A percentile compares a stretch with the other conserved stretches of the same genome.
Evolutionary conservation across 768 basidiomycete species (phyloP).

Genomic region (Lactarius hengduanensis): DNA sequence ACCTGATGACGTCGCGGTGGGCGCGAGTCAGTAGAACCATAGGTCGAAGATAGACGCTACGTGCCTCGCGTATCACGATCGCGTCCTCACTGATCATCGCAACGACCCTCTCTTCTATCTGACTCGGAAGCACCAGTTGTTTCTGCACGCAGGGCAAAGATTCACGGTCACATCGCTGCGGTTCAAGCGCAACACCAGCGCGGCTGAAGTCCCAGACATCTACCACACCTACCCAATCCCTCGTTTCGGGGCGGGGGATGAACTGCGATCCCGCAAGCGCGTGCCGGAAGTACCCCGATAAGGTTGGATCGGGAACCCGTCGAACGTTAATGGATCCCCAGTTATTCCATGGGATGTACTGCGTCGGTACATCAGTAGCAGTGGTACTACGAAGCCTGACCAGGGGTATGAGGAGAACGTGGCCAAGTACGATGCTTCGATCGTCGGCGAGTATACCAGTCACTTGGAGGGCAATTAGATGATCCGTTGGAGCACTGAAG

Average conservation of each 20-base stretch:
- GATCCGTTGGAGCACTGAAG: slow-evolving; percentile 5
- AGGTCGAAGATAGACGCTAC: background rate
- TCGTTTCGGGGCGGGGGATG: background rate
- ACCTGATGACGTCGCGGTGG: background rate
- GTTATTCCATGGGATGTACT: slow-evolving; percentile 15
- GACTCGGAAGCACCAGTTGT: background rate
- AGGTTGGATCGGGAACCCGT: background rate
- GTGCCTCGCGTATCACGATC: slow-evolving; percentile 17
- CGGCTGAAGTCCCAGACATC: slow-evolving; percentile 12
- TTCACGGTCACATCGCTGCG: background rate
- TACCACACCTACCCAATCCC: background rate
- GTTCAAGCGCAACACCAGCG: background rate
- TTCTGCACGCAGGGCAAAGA: background rate
- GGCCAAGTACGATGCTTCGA: background rate
- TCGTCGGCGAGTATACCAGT: background rate
- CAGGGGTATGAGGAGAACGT: slow-evolving; percentile 12
- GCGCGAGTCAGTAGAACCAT: background rate
- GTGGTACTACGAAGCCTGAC: background rate
- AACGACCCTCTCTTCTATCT: background rate
- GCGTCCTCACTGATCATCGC: slow-evolving; percentile 18
- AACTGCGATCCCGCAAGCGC: slow-evolving; percentile 12
- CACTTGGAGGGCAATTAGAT: slow-evolving; percentile 11
- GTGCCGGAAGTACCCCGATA: background rate
- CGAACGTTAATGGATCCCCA: slow-evolving; percentile 4
- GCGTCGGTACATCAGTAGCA: background rate